Percentiles rank a stretch among this genome's conserved stretches.
Evolutionary conservation across 2,329 filamentous ascomycete genomes (phyloP).

Genomic region (Cercospora sojina): DNA sequence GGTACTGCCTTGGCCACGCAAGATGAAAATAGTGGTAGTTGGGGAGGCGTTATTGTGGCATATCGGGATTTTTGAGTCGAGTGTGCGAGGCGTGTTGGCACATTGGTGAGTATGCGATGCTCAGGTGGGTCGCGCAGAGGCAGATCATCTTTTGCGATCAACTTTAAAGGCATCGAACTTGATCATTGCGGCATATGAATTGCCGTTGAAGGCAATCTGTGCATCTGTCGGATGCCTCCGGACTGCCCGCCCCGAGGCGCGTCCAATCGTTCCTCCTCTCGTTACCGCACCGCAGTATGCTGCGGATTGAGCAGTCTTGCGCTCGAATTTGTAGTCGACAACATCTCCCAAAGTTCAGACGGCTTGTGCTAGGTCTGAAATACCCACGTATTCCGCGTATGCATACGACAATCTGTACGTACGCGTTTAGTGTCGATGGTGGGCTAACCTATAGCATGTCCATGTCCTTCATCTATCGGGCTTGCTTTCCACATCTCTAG

Average conservation of each 20-base stretch:
- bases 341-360: neutral
- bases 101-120: neutral
- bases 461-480: neutral
- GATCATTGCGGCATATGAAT: neutral
- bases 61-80: conserved; percentile 19
- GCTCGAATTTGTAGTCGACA: neutral
- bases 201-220: neutral
- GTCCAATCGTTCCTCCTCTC: neutral
- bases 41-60: conserved; percentile 31
- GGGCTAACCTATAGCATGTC: neutral
- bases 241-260: neutral
- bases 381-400: too few relatives aligned
- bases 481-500: neutral
- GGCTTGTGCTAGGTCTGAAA: neutral
- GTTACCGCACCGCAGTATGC: neutral
- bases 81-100: neutral
- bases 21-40: conserved; percentile 27
- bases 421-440: neutral
- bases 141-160: neutral
- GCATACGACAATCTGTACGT: neutral
- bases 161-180: neutral
- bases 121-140: neutral
- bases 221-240: neutral
- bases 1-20: conserved; percentile 21
- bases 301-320: too few relatives aligned